Percentiles rank a stretch among this genome's conserved stretches.
phyloP scores from a whole-genome alignment of 371 early-diverging fungal species.

The Synchytrium microbalum region DNA sequence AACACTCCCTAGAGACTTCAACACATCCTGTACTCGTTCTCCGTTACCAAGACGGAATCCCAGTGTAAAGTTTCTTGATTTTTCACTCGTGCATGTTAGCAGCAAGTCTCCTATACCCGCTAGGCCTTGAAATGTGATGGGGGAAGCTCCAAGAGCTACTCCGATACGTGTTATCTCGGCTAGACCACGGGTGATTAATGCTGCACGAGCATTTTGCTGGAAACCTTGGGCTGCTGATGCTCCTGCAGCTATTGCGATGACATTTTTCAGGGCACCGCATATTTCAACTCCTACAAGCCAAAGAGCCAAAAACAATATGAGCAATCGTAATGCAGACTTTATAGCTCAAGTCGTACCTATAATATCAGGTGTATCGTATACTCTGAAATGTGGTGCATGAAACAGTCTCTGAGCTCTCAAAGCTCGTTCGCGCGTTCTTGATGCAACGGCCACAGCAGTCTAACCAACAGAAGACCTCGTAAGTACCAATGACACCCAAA shows the following conservation, averaged over 20 bases:
- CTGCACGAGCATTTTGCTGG: conserved; percentile 38
- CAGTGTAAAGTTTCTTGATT: conserved; percentile 42
- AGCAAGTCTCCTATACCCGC: conserved; percentile 40
- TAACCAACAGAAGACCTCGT: conserved; percentile 13
- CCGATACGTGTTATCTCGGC: conserved; percentile 37
- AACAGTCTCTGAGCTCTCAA: conserved; percentile 32
- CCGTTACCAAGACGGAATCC: conserved; percentile 37
- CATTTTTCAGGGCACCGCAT: conserved; percentile 37
- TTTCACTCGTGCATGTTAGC: conserved; percentile 36
- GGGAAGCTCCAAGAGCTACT: conserved; percentile 36
- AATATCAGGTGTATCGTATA: conserved; percentile 19
- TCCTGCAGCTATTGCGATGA: conserved; percentile 39
- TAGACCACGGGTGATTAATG: conserved; percentile 39
- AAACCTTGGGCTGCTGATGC: conserved; percentile 36
- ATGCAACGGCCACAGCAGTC: conserved; percentile 34
- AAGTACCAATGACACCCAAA: not conserved
- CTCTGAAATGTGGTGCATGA: conserved; percentile 40
- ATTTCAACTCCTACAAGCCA: conserved; percentile 11
- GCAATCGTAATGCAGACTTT: conserved; percentile 32
- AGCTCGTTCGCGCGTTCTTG: conserved; percentile 19
- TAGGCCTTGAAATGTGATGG: conserved; percentile 29
- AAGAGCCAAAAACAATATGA: conserved; percentile 7
- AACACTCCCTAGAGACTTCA: conserved; percentile 34
- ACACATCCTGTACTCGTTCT: conserved; percentile 33
- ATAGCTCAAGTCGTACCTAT: conserved; percentile 11